phyloP scores from a whole-genome alignment of 441 rosid genomes.

The Mallotus repandus region DNA sequence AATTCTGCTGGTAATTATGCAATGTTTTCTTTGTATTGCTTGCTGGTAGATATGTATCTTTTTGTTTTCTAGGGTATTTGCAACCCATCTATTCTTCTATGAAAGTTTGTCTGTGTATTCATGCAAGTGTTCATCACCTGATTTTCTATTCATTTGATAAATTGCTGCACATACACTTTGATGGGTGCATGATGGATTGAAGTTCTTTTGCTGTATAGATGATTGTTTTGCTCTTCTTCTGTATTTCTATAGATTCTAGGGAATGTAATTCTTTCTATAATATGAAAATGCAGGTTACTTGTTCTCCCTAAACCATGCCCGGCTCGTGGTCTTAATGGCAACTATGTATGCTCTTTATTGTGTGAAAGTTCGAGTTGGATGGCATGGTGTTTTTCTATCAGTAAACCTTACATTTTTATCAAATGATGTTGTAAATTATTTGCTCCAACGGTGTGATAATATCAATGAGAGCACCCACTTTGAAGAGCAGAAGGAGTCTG shows the following conservation, averaged over 20 bases:
- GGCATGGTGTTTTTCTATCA: slow-evolving; percentile 87
- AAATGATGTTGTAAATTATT: slow-evolving; percentile 68
- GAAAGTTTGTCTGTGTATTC: neutral
- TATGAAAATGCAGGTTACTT: slow-evolving; percentile 72
- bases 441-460: slow-evolving; percentile 86
- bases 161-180: neutral
- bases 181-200: neutral
- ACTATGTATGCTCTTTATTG: slow-evolving; percentile 66
- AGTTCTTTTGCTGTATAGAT: neutral
- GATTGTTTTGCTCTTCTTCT: neutral
- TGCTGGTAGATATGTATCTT: too few species aligned
- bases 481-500: slow-evolving; percentile 69
- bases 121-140: neutral
- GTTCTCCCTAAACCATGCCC: slow-evolving; percentile 91
- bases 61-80: too few species aligned
- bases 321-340: slow-evolving; percentile 80
- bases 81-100: too few species aligned
- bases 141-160: neutral
- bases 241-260: neutral
- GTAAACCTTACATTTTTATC: slow-evolving; percentile 90
- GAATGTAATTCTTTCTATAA: slow-evolving; percentile 19
- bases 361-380: slow-evolving; percentile 92
- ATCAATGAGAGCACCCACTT: slow-evolving; percentile 51
- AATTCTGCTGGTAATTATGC: neutral
- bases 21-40: neutral